Percentiles rank a stretch among this genome's conserved stretches.
phyloP scores from a whole-genome alignment of 495 filamentous ascomycete species.

The Aspergillus conjunctus region DNA sequence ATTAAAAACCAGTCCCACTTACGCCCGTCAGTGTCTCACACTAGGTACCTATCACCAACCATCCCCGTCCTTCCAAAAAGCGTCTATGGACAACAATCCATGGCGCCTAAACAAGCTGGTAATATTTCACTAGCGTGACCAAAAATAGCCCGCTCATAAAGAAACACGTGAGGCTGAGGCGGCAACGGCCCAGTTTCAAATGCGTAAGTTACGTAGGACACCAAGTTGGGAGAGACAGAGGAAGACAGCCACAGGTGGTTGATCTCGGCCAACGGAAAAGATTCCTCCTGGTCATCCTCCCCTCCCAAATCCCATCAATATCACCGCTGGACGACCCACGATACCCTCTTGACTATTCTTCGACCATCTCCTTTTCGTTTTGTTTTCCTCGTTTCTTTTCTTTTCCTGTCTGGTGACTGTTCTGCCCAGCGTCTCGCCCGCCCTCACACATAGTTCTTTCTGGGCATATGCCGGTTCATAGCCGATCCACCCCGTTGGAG shows the following conservation, averaged over 20 bases:
- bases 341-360: conserved; percentile 15
- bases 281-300: conserved; percentile 13
- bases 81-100: neutral
- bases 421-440: conserved; percentile 26
- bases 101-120: conserved; percentile 9
- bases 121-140: conserved; percentile 23
- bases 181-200: conserved; percentile 23
- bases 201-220: conserved; percentile 29
- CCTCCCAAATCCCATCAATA: neutral
- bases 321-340: conserved; percentile 12
- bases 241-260: no score
- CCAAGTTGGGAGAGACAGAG: neutral
- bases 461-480: conserved; percentile 16
- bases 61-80: neutral
- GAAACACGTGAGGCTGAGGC: conserved; percentile 30
- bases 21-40: neutral
- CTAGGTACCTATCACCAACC: neutral
- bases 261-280: conserved; percentile 19
- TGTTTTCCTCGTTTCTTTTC: conserved; percentile 10
- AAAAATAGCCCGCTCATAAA: conserved; percentile 28
- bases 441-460: conserved; percentile 23
- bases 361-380: conserved; percentile 21
- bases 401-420: neutral
- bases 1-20: neutral
- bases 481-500: conserved; percentile 8